phyloP scores from a whole-genome alignment of 1,139 yeast genomes.

The Kodamaea derodonti region DNA sequence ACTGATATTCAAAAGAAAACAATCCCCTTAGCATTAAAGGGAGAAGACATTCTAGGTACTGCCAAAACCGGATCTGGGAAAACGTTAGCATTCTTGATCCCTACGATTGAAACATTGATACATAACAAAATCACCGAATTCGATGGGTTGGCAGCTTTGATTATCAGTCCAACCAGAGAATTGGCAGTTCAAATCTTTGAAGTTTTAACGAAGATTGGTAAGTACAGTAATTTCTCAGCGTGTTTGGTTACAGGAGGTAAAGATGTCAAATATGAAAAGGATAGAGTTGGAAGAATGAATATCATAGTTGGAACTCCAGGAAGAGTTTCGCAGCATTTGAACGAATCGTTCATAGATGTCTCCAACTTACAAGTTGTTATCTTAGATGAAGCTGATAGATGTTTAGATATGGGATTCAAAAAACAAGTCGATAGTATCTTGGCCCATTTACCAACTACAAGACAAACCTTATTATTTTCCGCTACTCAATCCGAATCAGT shows the following conservation, averaged over 20 bases:
- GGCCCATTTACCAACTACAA: slow-evolving; percentile 73
- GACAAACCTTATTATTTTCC: slow-evolving; percentile 86
- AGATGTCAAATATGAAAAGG: slow-evolving; percentile 83
- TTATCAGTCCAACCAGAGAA: slow-evolving; percentile 92
- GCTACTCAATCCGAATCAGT: slow-evolving; percentile 94
- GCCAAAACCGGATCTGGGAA: slow-evolving; percentile 98
- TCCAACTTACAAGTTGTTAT: slow-evolving; percentile 78
- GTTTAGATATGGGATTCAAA: slow-evolving; percentile 95
- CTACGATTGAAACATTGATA: slow-evolving; percentile 69
- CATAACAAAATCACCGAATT: slow-evolving; percentile 77
- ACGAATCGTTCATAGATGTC: slow-evolving; percentile 82
- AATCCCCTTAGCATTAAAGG: slow-evolving; percentile 73
- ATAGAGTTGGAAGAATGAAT: slow-evolving; percentile 78
- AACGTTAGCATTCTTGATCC: slow-evolving; percentile 86
- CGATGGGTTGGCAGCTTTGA: slow-evolving; percentile 92
- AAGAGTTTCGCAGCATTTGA: slow-evolving; percentile 88
- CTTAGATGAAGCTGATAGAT: slow-evolving; percentile 94
- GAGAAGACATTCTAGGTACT: slow-evolving; percentile 83
- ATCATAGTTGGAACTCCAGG: slow-evolving; percentile 97
- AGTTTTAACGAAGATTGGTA: slow-evolving; percentile 81
- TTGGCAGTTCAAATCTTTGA: slow-evolving; percentile 92
- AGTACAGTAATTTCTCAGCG: slow-evolving; percentile 77
- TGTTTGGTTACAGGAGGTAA: slow-evolving; percentile 97
- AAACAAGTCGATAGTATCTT: slow-evolving; percentile 83
- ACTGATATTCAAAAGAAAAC: slow-evolving; percentile 86